phyloP scores from a whole-genome alignment of 2,329 filamentous ascomycete genomes.

The Aspergillus pseudonomiae region DNA sequence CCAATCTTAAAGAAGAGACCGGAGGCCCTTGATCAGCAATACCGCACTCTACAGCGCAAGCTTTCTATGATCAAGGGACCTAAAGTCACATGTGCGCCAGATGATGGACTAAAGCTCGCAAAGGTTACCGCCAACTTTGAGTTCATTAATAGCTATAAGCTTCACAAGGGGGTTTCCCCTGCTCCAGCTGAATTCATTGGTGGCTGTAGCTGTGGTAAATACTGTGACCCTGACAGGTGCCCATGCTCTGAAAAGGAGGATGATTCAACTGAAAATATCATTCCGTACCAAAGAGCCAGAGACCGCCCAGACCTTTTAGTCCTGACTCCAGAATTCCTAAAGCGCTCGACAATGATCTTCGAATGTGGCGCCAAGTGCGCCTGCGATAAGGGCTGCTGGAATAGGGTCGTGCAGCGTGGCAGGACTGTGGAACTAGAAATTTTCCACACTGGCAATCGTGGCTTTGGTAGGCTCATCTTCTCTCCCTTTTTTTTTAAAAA shows the following conservation, averaged over 20 bases:
- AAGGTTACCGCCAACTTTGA: constrained; percentile 39
- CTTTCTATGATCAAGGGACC: constrained; percentile 33
- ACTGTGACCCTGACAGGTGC: constrained; percentile 32
- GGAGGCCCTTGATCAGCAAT: constrained; percentile 15
- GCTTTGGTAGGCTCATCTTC: constrained; percentile 38
- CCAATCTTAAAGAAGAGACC: constrained; percentile 13
- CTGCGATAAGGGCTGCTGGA: constrained; percentile 43
- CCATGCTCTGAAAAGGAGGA: constrained; percentile 36
- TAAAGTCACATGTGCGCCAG: constrained; percentile 25
- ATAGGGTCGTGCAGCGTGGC: constrained; percentile 46
- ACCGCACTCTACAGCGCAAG: constrained; percentile 26
- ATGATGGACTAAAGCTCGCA: constrained; percentile 21
- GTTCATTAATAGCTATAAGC: constrained; percentile 42
- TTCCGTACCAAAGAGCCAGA: constrained; percentile 31
- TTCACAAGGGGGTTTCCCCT: constrained; percentile 34
- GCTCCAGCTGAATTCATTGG: constrained; percentile 34
- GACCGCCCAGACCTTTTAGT: constrained; percentile 27
- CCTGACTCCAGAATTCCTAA: constrained; percentile 34
- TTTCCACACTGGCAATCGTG: constrained; percentile 45
- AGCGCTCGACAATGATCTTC: constrained; percentile 39
- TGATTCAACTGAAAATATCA: constrained; percentile 31
- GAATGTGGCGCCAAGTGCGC: constrained; percentile 46
- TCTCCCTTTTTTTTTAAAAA: background rate
- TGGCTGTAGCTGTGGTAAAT: constrained; percentile 35
- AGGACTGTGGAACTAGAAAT: constrained; percentile 45